A percentile compares a stretch with the other conserved stretches of the same genome.
phyloP scores from a whole-genome alignment of 1,139 yeast species.

The Pichia sp. region DNA sequence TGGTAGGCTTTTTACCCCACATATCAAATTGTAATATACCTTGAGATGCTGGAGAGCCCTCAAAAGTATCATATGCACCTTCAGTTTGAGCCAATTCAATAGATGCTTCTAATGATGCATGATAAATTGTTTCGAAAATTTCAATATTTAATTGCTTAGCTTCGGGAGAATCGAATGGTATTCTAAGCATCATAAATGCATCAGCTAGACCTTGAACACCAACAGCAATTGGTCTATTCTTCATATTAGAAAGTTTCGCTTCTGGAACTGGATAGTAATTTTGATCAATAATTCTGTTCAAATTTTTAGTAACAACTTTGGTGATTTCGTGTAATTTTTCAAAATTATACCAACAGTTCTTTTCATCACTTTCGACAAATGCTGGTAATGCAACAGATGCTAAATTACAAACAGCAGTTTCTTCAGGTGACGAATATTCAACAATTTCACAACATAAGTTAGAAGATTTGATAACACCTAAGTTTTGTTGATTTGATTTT shows the following conservation, averaged over 20 bases:
- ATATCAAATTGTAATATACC: conserved; percentile 51
- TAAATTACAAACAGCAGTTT: conserved; percentile 56
- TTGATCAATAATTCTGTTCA: conserved; percentile 51
- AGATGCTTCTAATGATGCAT: conserved; percentile 52
- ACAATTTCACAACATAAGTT: conserved; percentile 59
- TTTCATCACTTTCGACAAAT: conserved; percentile 40
- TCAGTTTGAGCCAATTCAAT: conserved; percentile 44
- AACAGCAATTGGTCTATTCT: conserved; percentile 55
- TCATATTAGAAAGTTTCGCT: conserved; percentile 47
- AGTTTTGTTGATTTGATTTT: conserved; percentile 52
- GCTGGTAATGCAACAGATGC: conserved; percentile 57
- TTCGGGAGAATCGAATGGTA: conserved; percentile 52
- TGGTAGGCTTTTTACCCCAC: conserved; percentile 54
- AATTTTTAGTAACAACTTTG: conserved; percentile 48
- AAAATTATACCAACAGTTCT: conserved; percentile 42
- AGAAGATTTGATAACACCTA: conserved; percentile 54
- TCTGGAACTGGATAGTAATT: conserved; percentile 51
- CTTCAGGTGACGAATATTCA: conserved; percentile 52
- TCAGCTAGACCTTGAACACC: conserved; percentile 64
- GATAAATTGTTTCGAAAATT: conserved; percentile 56
- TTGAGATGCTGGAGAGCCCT: conserved; percentile 55
- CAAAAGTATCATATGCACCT: conserved; percentile 42
- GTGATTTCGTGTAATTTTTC: conserved; percentile 48
- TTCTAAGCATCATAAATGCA: conserved; percentile 48
- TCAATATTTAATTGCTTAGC: conserved; percentile 51